Conservation (phyloP, 306 rosid species). For the Corylus heterophylla region DNA sequence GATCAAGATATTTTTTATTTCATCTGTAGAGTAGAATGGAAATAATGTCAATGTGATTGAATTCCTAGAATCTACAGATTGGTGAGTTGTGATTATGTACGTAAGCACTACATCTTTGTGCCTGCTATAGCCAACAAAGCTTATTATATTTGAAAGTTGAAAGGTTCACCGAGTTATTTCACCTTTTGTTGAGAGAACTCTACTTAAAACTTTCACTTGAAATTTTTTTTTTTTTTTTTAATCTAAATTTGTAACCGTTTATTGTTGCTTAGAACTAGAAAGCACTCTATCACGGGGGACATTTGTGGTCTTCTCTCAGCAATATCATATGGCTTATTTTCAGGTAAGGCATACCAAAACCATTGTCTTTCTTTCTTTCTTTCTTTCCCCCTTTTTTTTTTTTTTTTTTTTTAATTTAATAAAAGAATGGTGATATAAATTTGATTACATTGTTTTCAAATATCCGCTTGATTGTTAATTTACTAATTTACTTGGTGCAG, state of each 20-base stretch:
- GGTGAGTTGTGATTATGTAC: background rate
- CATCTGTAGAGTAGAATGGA: background rate
- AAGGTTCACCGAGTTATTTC: background rate
- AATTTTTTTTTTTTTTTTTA: slow-evolving; percentile 1
- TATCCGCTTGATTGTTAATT: slow-evolving; percentile 14
- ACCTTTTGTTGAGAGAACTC: background rate
- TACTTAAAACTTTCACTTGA: background rate
- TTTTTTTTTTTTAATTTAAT: background rate
- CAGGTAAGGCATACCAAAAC: slow-evolving; percentile 40
- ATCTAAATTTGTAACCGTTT: slow-evolving; percentile 15
- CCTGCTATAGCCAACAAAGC: background rate
- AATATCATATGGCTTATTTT: slow-evolving; percentile 57
- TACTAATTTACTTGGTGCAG: slow-evolving; percentile 34
- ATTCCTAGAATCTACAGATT: background rate
- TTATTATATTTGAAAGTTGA: background rate
- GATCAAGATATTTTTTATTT: background rate
- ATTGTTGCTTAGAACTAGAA: slow-evolving; percentile 43
- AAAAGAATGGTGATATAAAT: background rate
- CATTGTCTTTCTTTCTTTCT: background rate
- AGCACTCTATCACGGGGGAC: slow-evolving; percentile 55
- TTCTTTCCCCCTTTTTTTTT: background rate
- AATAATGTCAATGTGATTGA: background rate
- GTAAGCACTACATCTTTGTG: background rate
- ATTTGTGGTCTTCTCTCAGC: slow-evolving; percentile 71
- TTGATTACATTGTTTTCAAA: background rate